Percentiles rank a stretch among this genome's conserved stretches.
Conservation (phyloP, 2,329 filamentous ascomycete genomes). For the Pseudocercospora macadamiae region DNA sequence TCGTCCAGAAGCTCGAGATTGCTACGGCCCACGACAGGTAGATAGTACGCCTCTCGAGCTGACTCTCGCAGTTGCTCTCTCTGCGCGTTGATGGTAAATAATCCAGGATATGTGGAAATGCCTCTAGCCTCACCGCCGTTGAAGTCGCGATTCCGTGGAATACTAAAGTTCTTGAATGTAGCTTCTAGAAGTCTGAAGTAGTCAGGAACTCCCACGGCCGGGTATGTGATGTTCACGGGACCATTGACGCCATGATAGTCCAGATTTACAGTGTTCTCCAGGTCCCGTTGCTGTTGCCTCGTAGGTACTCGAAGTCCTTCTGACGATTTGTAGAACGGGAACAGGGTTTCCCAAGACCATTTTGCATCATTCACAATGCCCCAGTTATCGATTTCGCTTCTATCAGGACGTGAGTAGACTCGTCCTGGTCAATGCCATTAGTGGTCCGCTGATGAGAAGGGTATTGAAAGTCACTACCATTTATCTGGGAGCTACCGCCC, state of each 20-base stretch:
- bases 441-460: neutral
- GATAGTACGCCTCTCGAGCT: slow-evolving; percentile 53
- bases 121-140: slow-evolving; percentile 51
- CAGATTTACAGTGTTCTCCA: slow-evolving; percentile 9
- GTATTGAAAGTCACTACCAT: slow-evolving; percentile 2
- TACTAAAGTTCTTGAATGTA: slow-evolving; percentile 40
- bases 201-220: slow-evolving; percentile 11
- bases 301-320: slow-evolving; percentile 10
- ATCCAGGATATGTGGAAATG: slow-evolving; percentile 44
- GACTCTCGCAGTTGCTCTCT: slow-evolving; percentile 47
- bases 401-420: slow-evolving; percentile 21
- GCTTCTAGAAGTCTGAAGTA: slow-evolving; percentile 37
- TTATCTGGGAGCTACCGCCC: slow-evolving; percentile 22
- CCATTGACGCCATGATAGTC: slow-evolving; percentile 21
- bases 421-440: slow-evolving; percentile 9
- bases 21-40: slow-evolving; percentile 42
- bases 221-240: slow-evolving; percentile 22
- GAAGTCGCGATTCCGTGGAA: slow-evolving; percentile 46
- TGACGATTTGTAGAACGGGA: slow-evolving; percentile 19
- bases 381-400: slow-evolving; percentile 20
- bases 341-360: slow-evolving; percentile 21
- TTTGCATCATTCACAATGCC: slow-evolving; percentile 15
- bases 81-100: slow-evolving; percentile 42
- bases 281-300: neutral
- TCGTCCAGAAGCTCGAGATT: slow-evolving; percentile 52